These are phyloP conservation scores for Metarhizium robertsii DNA, from an alignment of 2,329 filamentous ascomycete genomes.

Conservation along the genomic window DNA sequence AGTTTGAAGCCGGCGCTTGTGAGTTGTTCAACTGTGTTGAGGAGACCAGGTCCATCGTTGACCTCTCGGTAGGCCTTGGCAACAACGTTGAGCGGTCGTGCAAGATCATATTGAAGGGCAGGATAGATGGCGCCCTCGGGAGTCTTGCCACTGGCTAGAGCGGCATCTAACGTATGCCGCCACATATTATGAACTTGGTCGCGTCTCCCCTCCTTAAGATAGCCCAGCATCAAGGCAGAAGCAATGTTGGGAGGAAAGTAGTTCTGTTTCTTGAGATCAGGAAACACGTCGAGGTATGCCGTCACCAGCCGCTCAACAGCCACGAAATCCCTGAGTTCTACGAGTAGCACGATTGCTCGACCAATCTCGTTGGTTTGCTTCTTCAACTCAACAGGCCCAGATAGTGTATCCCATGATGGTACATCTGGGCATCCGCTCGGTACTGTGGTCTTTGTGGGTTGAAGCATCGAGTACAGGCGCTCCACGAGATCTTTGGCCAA, in stretches of 20 bases:
- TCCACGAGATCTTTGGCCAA: conserved; percentile 20
- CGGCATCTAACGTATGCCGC: conserved; percentile 48
- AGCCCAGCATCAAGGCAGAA: conserved; percentile 57
- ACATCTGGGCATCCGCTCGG: background rate
- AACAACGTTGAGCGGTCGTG: conserved; percentile 39
- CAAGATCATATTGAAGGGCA: conserved; percentile 42
- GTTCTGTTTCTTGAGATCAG: conserved; percentile 20
- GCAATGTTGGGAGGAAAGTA: conserved; percentile 46
- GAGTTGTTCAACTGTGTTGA: conserved; percentile 44
- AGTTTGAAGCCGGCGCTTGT: conserved; percentile 60
- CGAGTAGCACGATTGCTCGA: conserved; percentile 24
- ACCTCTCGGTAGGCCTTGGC: conserved; percentile 32
- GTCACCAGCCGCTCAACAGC: conserved; percentile 49
- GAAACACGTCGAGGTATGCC: conserved; percentile 37
- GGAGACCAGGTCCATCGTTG: conserved; percentile 36
- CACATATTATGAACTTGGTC: conserved; percentile 57
- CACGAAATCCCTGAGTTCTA: conserved; percentile 33
- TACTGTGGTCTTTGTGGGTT: background rate
- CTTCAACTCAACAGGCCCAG: conserved; percentile 14
- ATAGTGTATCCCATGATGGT: conserved; percentile 5
- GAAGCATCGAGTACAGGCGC: conserved; percentile 16
- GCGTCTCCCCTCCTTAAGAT: conserved; percentile 48
- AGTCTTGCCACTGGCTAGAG: conserved; percentile 26
- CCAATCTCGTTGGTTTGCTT: conserved; percentile 20
- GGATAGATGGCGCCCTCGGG: conserved; percentile 27